Percentiles rank a stretch among this genome's conserved stretches.
Conservation (phyloP, 2,329 filamentous ascomycete genomes). For the Talaromyces sp. region DNA sequence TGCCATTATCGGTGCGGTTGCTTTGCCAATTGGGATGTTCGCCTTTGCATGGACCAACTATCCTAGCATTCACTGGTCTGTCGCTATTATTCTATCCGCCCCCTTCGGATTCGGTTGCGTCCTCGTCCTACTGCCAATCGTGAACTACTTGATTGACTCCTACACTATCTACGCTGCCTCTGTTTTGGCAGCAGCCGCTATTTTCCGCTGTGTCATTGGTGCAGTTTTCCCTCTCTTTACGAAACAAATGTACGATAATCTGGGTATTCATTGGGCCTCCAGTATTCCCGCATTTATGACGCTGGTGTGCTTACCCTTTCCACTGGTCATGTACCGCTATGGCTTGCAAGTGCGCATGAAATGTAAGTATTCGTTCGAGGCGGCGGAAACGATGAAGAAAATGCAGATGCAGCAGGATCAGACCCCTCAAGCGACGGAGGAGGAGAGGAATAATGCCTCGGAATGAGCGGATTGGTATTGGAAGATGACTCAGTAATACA, state of each 20-base stretch:
- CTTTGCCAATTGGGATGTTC: constrained; percentile 52
- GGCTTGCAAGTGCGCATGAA: constrained; percentile 32
- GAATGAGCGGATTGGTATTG: too few relatives aligned
- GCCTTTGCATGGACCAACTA: constrained; percentile 55
- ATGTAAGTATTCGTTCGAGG: constrained; percentile 32
- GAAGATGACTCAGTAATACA: too few relatives aligned
- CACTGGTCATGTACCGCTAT: constrained; percentile 39
- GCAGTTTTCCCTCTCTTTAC: constrained; percentile 45
- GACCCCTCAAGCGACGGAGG: not conserved
- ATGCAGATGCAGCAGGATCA: constrained; percentile 12
- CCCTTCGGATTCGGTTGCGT: constrained; percentile 36
- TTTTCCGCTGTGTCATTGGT: constrained; percentile 42
- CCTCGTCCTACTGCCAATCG: constrained; percentile 30
- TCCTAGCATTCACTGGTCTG: constrained; percentile 35
- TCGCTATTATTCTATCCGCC: constrained; percentile 27
- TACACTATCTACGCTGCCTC: constrained; percentile 37
- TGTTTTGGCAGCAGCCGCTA: constrained; percentile 38
- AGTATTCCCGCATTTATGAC: constrained; percentile 40
- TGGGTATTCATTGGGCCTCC: constrained; percentile 44
- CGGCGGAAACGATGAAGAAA: constrained; percentile 12
- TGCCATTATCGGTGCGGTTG: constrained; percentile 43
- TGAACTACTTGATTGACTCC: constrained; percentile 38
- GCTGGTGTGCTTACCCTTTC: constrained; percentile 33
- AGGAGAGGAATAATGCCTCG: too few relatives aligned
- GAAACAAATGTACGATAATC: constrained; percentile 34